These are phyloP conservation scores for Rosa persica DNA, from an alignment of 306 rosid species.

Conservation along the genomic window DNA sequence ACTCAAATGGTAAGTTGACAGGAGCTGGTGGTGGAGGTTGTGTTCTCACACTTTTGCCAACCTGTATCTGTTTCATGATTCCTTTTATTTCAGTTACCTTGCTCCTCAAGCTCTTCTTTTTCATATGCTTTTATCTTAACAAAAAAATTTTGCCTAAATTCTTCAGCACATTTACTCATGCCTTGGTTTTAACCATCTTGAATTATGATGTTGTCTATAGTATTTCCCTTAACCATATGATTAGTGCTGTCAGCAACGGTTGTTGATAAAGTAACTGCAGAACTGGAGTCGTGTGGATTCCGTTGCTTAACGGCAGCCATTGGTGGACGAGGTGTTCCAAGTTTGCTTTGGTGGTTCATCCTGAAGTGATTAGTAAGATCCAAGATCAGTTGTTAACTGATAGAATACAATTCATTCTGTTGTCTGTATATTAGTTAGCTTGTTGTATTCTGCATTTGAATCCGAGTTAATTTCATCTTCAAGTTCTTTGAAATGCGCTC, in stretches of 20 bases:
- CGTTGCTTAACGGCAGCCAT: slow-evolving; percentile 76
- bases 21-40: slow-evolving; percentile 99
- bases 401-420: slow-evolving; percentile 28
- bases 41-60: slow-evolving; percentile 91
- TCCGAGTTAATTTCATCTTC: background rate
- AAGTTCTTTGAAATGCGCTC: background rate
- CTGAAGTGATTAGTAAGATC: slow-evolving; percentile 37
- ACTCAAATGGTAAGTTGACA: slow-evolving; percentile 80
- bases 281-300: slow-evolving; percentile 81
- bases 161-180: background rate
- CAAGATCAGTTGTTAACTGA: slow-evolving; percentile 18
- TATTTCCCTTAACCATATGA: slow-evolving; percentile 49
- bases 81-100: slow-evolving; percentile 6
- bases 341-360: slow-evolving; percentile 52
- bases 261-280: slow-evolving; percentile 67
- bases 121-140: background rate
- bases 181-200: background rate
- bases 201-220: background rate
- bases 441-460: background rate
- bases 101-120: background rate
- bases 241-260: slow-evolving; percentile 77
- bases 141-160: background rate
- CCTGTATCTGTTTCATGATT: slow-evolving; percentile 63
- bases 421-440: slow-evolving; percentile 14
- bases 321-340: slow-evolving; percentile 82